Conservation (phyloP, 192 early-diverging fungal genomes). For the Mortierella antarctica region DNA sequence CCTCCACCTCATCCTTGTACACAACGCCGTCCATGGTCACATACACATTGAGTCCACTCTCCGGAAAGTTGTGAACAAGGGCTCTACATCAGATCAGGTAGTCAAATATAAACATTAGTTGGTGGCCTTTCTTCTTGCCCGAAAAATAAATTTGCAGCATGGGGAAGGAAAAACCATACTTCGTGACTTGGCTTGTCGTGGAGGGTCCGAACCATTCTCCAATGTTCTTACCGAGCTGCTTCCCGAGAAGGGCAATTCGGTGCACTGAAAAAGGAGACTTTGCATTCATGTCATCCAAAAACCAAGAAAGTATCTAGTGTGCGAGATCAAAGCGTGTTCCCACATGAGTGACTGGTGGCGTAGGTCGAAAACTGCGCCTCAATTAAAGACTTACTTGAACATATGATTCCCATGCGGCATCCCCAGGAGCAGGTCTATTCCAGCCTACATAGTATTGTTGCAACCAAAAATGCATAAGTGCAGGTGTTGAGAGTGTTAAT, state of each 20-base stretch:
- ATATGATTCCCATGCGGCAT: slow-evolving; percentile 56
- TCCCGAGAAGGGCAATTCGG: slow-evolving; percentile 84
- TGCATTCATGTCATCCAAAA: slow-evolving; percentile 80
- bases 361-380: background rate
- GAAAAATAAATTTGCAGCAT: too few species aligned
- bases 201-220: slow-evolving; percentile 99
- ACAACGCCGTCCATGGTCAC: slow-evolving; percentile 87
- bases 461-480: background rate
- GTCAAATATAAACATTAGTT: too few species aligned
- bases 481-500: background rate
- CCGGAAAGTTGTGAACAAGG: slow-evolving; percentile 66
- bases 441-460: slow-evolving; percentile 48
- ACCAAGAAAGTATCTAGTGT: slow-evolving; percentile 75
- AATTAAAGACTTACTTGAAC: slow-evolving; percentile 44
- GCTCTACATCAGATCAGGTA: slow-evolving; percentile 53
- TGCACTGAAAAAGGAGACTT: slow-evolving; percentile 92
- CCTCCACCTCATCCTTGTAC: slow-evolving; percentile 76
- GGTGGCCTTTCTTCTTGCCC: too few species aligned
- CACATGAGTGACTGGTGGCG: background rate
- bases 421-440: slow-evolving; percentile 49
- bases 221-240: slow-evolving; percentile 87
- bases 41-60: slow-evolving; percentile 72
- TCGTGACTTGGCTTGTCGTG: slow-evolving; percentile 83
- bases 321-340: background rate
- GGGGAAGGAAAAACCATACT: slow-evolving; percentile 55